phyloP scores from a whole-genome alignment of 2,329 filamentous ascomycete genomes.

The Hypocrella siamensis region DNA sequence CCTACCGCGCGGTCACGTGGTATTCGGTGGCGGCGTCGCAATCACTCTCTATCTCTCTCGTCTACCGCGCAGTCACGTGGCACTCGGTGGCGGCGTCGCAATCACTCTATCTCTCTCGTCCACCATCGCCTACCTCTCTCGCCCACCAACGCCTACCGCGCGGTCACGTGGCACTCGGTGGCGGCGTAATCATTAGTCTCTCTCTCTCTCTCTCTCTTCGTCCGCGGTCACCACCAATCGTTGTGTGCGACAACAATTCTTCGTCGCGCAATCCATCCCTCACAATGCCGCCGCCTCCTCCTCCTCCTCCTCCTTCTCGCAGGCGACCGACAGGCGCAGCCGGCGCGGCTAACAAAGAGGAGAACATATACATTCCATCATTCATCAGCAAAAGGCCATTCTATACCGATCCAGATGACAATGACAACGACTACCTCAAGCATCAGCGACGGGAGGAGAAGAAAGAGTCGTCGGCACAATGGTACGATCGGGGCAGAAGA shows the following conservation, averaged over 20 bases:
- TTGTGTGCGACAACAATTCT: no score
- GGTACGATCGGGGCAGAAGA: conserved; percentile 85
- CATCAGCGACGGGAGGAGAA: conserved; percentile 62
- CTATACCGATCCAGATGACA: conserved; percentile 69
- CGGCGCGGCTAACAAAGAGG: conserved; percentile 51
- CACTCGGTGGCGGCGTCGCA: conserved; percentile 7
- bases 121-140: no score
- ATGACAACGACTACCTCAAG: conserved; percentile 78
- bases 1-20: neutral
- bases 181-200: no score
- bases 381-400: conserved; percentile 98
- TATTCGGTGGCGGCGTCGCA: no score
- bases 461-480: conserved; percentile 54
- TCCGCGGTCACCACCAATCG: no score
- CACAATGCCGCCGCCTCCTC: conserved; percentile 6
- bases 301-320: conserved; percentile 17
- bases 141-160: neutral
- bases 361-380: conserved; percentile 95
- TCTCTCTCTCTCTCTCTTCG: no score
- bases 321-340: conserved; percentile 21
- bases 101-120: no score
- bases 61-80: conserved; percentile 14
- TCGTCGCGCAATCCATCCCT: no score
- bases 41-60: no score
- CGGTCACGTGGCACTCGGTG: neutral